Evolutionary conservation across 257 asterid genomes (phyloP), one percentile per base, ranked within the genome.

Genomic region (Capsicum rhomboideum): DNA sequence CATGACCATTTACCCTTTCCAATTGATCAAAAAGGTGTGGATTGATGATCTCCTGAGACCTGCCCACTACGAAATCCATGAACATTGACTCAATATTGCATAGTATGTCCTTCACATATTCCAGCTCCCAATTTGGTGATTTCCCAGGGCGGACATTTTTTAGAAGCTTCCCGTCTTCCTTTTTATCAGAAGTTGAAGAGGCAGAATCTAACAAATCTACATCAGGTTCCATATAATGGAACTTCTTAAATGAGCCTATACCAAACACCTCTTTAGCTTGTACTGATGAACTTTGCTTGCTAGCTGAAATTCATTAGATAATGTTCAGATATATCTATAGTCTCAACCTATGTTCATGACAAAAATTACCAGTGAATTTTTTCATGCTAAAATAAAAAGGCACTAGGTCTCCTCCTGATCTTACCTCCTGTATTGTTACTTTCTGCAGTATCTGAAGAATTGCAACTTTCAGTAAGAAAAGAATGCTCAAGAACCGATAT

Each of bases 191-290:
- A 77, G 83, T 69, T 14, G 99, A 96, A 84, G 98, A 92, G 82
- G 97, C 98, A 13, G 97, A 95, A 88, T 97, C 98, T 20, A 91
- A 90, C 82, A 96, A 83, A 80, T 96, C 99, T 20, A 88, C 53
- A 34, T 90, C 93, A 40, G 86, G 87, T 83, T 92, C 93, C 16
- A 71, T 77, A 80, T 90, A 83, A 84, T 87, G 86, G 59, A 84
- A 85, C 29, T 67, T 84, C 82, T 88, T 88, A 23, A 84, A 74
- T 59, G 90, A 90, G 87, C 84, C 40, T 10, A 85, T 67, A 80
- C 90, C 91, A 10, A 90, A 88, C 77, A 87, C 90, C 84, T 94
- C 93, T 52, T 79, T 91, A 69, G 93, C 93, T 80, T 87, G 91
- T 50, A 85, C 69, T n/a, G 93, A 89, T 85, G 95, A 92, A 78